Evolutionary conservation across 768 basidiomycete genomes (phyloP).

Genomic region (Xerocomellus chrysenteron): DNA sequence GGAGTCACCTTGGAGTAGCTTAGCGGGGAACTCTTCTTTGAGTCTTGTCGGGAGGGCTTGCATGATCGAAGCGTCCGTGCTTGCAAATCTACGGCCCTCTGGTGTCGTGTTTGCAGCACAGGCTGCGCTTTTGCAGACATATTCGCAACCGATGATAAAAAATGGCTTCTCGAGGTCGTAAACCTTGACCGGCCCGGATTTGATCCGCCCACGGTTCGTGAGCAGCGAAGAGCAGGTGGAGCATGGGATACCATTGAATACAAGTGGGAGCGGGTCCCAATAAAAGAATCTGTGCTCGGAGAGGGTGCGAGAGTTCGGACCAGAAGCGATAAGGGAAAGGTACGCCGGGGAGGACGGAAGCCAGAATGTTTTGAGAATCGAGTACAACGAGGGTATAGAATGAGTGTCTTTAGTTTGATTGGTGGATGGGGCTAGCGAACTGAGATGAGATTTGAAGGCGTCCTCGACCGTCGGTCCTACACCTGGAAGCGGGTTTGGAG

Average conservation of each 20-base stretch:
- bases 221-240: conserved; percentile 62
- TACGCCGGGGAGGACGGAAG: conserved; percentile 76
- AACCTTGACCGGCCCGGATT: conserved; percentile 70
- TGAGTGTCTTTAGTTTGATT: conserved; percentile 43
- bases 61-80: conserved; percentile 70
- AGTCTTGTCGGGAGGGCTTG: conserved; percentile 66
- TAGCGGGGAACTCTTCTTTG: conserved; percentile 73
- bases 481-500: conserved; percentile 61
- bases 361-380: conserved; percentile 82
- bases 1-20: conserved; percentile 52
- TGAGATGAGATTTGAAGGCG: conserved; percentile 75
- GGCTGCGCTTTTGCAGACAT: conserved; percentile 54
- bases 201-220: conserved; percentile 68
- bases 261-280: conserved; percentile 82
- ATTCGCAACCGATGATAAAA: conserved; percentile 84
- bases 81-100: conserved; percentile 67
- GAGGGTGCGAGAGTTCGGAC: conserved; percentile 63
- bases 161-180: conserved; percentile 80
- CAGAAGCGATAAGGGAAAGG: conserved; percentile 71
- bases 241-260: conserved; percentile 80
- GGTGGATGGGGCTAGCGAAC: conserved; percentile 54
- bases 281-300: conserved; percentile 80
- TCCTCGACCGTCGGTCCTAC: conserved; percentile 69
- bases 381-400: conserved; percentile 69
- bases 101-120: conserved; percentile 45